A percentile compares a stretch with the other conserved stretches of the same genome.
Evolutionary conservation across 768 basidiomycete genomes (phyloP).

Genomic region (Cyclocybe cylindracea): DNA sequence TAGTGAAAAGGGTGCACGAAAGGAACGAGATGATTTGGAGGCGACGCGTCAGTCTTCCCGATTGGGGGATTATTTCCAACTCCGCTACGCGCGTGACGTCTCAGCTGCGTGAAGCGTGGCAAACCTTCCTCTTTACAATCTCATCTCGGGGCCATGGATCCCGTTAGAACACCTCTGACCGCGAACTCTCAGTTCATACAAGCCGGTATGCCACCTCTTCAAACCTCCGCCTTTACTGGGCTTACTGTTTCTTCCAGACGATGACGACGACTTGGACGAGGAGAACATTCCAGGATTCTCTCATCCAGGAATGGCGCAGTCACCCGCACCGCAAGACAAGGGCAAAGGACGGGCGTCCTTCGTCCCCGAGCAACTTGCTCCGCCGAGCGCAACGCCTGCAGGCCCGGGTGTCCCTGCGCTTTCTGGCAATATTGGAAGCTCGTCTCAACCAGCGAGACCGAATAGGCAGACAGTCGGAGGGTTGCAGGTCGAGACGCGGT

Average conservation of each 20-base stretch:
- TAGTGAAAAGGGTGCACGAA: conserved; percentile 4
- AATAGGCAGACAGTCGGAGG: conserved; percentile 78
- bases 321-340: conserved; percentile 52
- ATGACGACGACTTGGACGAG: conserved; percentile 84
- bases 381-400: conserved; percentile 36
- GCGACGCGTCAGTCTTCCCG: conserved; percentile 29
- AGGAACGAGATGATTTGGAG: conserved; percentile 22
- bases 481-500: conserved; percentile 88
- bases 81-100: conserved; percentile 26
- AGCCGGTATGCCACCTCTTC: conserved; percentile 48
- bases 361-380: conserved; percentile 52
- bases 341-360: conserved; percentile 66
- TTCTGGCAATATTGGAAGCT: conserved; percentile 74
- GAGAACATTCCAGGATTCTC: conserved; percentile 80
- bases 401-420: conserved; percentile 38
- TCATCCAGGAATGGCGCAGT: conserved; percentile 52
- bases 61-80: conserved; percentile 26
- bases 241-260: conserved; percentile 27
- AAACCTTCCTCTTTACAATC: conserved; percentile 10
- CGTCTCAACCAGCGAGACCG: conserved; percentile 38
- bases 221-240: background rate
- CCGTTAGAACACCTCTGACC: conserved; percentile 52
- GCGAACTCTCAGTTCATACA: conserved; percentile 78
- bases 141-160: conserved; percentile 33
- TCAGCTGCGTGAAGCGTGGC: conserved; percentile 29